Evolutionary conservation across 1,139 yeast species (phyloP), one percentile per base, ranked within the genome.

Genomic region (Blastobotrys proliferans): DNA sequence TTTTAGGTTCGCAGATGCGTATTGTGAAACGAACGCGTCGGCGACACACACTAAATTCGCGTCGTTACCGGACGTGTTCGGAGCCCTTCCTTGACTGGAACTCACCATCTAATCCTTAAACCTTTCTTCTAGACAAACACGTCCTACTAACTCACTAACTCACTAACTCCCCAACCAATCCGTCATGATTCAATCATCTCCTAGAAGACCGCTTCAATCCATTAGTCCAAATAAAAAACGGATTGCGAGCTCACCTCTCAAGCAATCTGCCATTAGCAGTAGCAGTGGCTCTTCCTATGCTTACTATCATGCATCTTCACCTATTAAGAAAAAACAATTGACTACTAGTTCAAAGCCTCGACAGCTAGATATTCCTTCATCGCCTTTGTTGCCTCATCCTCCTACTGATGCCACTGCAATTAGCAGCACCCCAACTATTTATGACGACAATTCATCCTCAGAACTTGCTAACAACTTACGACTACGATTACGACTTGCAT

Each of bases 401-500:
- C n/a, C n/a, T n/a, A n/a, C n/a, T n/a, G n/a, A n/a, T n/a, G n/a
- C n/a, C n/a, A n/a, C n/a, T n/a, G n/a, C n/a, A n/a, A n/a, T n/a
- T n/a, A n/a, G n/a, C n/a, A n/a, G n/a, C n/a, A n/a, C n/a, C 20
- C 34, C 34, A 6, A 30, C 17, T 6, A 16, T 21, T 8, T 8
- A 30, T 10, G 31, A 10, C 16, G 26, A 22, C 11, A 22, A 8
- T 8, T 27, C 30, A 13, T 27, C 30, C 6, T 27, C 21, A 24
- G 19, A 24, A 11, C 6, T 78, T 22, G 88, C 90, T 11, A 71
- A 82, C 40, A 76, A 77, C 57, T 71, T 86, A 56, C 81, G 81
- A 58, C 69, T 80, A 54, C 78, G 90, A 55, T 72, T 87, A 30
- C 83, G 81, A 57, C 67, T 86, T 53, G 97, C 97, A 1, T 76